These are phyloP conservation scores for Heterobasidion occidentale DNA, from an alignment of 1,284 basidiomycete species.

Conservation along the genomic window DNA sequence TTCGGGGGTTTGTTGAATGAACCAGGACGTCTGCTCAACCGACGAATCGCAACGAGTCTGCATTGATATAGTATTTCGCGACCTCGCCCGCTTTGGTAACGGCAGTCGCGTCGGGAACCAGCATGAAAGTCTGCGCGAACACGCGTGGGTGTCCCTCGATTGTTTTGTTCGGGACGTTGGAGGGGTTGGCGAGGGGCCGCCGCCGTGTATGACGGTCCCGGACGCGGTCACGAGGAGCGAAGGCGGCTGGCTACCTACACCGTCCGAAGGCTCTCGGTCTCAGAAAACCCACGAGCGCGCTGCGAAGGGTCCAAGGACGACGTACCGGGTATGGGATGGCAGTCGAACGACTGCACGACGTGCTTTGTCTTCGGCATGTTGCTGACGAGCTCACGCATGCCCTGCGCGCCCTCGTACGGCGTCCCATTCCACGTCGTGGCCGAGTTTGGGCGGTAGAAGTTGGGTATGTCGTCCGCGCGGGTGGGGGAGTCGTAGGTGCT, in stretches of 20 bases:
- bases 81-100: slow-evolving; percentile 59
- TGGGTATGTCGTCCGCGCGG: slow-evolving; percentile 60
- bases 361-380: slow-evolving; percentile 72
- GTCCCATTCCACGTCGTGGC: slow-evolving; percentile 83
- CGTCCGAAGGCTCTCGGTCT: background rate
- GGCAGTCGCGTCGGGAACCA: slow-evolving; percentile 64
- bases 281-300: slow-evolving; percentile 1
- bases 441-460: slow-evolving; percentile 70
- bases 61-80: slow-evolving; percentile 71
- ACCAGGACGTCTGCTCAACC: slow-evolving; percentile 32
- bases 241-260: slow-evolving; percentile 61
- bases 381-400: slow-evolving; percentile 54
- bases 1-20: too few species aligned
- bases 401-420: slow-evolving; percentile 62
- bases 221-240: slow-evolving; percentile 73
- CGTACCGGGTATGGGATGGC: slow-evolving; percentile 78
- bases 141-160: slow-evolving; percentile 74
- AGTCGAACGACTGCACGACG: slow-evolving; percentile 80
- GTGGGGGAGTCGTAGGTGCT: slow-evolving; percentile 68
- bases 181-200: slow-evolving; percentile 46
- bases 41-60: slow-evolving; percentile 72
- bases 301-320: slow-evolving; percentile 2
- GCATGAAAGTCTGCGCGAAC: slow-evolving; percentile 81
- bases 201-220: slow-evolving; percentile 71
- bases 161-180: slow-evolving; percentile 39